Evolutionary conservation across 1,284 basidiomycete genomes (phyloP), one percentile per base, ranked within the genome.

Genomic region (Volvariella surrecta): DNA sequence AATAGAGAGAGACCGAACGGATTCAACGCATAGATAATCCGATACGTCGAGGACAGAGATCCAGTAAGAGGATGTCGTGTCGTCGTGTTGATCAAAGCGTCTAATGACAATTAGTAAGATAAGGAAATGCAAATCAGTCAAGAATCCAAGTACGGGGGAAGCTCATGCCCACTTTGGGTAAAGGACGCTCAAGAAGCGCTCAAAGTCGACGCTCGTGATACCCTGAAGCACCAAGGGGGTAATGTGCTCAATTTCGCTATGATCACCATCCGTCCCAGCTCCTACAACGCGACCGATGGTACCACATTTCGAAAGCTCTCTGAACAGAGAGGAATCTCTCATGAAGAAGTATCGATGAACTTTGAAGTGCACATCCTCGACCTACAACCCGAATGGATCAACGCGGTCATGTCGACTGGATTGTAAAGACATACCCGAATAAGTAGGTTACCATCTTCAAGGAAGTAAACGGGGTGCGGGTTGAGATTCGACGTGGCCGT

Each of bases 51-150:
- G 62, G 30, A 68, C 53, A 1, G 61, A 59, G 20, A 55, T 59
- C 67, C 67, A 70, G 38, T 68, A 60, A 21, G 57, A 52, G n/a
- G 54, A 48, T 9, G 60, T 60, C 3, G 49, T 51, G 32, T 60
- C 50, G 37, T 64, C 58, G 4, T 51, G 52, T n/a, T 52, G 46
- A 1, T 47, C 39, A 15, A 63, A 58, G 39, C 58, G 52, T 11
- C 65, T 65, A 43, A 11, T 6, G 11, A 39, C 32, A 16, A 21
- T 17, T 22, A n/a, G 9, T 32, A 34, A 40, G 8, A 37, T 44
- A 10, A 41, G 17, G 24, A 13, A 43, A n/a, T 20, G 2, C 15
- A 20, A 16, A 7, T 8, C 19, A 31, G 19, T 20, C 8, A 7
- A 6, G 2, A 28, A 17, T 6, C n/a, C n/a, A n/a, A n/a, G n/a